Evolutionary conservation across 202 grass and related monocot genomes (phyloP).

Genomic region (Eragrostis tef): DNA sequence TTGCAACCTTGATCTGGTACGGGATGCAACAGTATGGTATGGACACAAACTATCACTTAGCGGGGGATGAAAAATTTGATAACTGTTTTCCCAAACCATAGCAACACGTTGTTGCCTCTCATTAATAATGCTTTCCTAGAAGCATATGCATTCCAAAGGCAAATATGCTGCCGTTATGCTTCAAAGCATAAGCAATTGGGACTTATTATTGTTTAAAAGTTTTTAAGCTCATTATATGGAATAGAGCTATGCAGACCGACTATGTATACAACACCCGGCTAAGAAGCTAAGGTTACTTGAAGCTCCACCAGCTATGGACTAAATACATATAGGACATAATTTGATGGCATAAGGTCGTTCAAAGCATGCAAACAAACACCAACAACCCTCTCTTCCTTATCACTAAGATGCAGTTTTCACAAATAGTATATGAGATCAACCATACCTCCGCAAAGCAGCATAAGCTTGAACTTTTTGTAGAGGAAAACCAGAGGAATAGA

Average conservation of each 20-base stretch:
- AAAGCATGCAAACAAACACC: constrained; percentile 8
- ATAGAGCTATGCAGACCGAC: neutral
- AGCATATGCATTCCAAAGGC: neutral
- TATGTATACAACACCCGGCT: neutral
- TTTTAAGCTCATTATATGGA: neutral
- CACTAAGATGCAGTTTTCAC: constrained; percentile 13
- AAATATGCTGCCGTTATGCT: neutral
- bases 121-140: neutral
- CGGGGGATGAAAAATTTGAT: neutral
- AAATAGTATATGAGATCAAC: neutral
- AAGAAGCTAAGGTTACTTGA: neutral
- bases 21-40: neutral
- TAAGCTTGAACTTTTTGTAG: constrained; percentile 91
- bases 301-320: neutral
- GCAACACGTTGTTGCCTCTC: neutral
- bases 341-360: neutral
- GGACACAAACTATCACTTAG: neutral
- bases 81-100: neutral
- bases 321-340: neutral
- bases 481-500: constrained; percentile 93
- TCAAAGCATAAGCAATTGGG: neutral
- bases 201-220: neutral
- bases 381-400: neutral
- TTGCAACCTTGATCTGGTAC: constrained; percentile 3
- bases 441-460: constrained; percentile 79